Percentiles rank a stretch among this genome's conserved stretches.
phyloP scores from a whole-genome alignment of 192 early-diverging fungal genomes.

The Spinellus fusiger region DNA sequence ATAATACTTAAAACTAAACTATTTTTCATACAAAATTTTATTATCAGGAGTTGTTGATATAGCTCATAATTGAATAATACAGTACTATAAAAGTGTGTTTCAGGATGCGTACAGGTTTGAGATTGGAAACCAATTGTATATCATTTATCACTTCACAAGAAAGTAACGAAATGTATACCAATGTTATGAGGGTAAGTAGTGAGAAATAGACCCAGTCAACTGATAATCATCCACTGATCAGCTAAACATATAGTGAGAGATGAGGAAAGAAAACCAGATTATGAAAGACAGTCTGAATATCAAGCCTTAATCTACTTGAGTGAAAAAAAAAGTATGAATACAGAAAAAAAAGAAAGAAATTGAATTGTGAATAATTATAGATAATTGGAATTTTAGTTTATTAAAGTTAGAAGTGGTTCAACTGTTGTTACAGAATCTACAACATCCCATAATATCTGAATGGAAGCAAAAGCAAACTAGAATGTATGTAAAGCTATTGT shows the following conservation, averaged over 20 bases:
- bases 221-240: background rate
- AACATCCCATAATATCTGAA: background rate
- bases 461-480: background rate
- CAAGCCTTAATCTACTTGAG: background rate
- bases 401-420: background rate
- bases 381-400: background rate
- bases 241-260: background rate
- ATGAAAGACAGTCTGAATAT: background rate
- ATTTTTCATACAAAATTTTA: background rate
- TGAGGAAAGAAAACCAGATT: background rate
- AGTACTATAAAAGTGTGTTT: background rate
- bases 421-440: background rate
- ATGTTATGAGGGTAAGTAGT: conserved; percentile 1
- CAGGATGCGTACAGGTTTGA: background rate
- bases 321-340: background rate
- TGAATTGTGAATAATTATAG: background rate
- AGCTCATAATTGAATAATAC: background rate
- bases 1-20: background rate
- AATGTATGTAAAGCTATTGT: background rate
- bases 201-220: background rate
- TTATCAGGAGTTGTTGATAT: background rate
- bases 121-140: background rate
- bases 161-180: conserved; percentile 2
- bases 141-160: background rate
- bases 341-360: conserved; percentile 1